Base-by-base conservation (phyloP, 345 rosid genomes). In the Sapria himalayana region DNA sequence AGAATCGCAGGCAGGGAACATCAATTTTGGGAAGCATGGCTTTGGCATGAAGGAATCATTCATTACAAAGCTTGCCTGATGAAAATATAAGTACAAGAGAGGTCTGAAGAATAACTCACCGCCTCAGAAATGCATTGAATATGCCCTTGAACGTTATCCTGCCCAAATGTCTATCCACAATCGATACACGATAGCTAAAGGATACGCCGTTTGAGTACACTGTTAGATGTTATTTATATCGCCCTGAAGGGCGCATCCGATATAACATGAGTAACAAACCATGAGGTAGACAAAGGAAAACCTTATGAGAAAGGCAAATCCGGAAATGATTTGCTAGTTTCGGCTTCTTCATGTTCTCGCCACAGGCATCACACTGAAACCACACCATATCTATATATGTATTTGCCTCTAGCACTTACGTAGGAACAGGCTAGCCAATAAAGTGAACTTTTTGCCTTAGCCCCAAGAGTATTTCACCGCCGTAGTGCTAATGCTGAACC, bases 301-400 rank as follows among this genome's bases (percentile, higher is more conserved):
- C 94, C 94, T 69, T 78, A 25, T 52, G 29, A 36, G 98, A 89
- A 39, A 81, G 65, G 70, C 94, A 89, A 35, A 69, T 67, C 21
- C 91, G 46, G 66, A 82, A 89, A 52, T 89, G 98, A 63, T 55
- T 57, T 21, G 72, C 61, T 31, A 89, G 59, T 67, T 86, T 89
- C 20, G 98, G 98, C 39, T 89, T 89, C 85, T 89, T 89, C 53
- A 86, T 66, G 50, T 64, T 63, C 62, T 72, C 92, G 11, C 97
- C 97, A 39, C 94, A 86, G 39, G 78, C 97, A 46, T 86, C 94
- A 52, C 97, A 86, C 67, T 81, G 97, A 58, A 86, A 81, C 97
- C 97, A 86, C 54, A 86, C 94, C 94, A 86, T 86, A 29, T 33
- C 47, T 44, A 2, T 11, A n/a, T n/a, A n/a, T n/a, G n/a, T n/a